phyloP scores from a whole-genome alignment of 2,329 filamentous ascomycete genomes.

The Fusarium keratoplasticum region DNA sequence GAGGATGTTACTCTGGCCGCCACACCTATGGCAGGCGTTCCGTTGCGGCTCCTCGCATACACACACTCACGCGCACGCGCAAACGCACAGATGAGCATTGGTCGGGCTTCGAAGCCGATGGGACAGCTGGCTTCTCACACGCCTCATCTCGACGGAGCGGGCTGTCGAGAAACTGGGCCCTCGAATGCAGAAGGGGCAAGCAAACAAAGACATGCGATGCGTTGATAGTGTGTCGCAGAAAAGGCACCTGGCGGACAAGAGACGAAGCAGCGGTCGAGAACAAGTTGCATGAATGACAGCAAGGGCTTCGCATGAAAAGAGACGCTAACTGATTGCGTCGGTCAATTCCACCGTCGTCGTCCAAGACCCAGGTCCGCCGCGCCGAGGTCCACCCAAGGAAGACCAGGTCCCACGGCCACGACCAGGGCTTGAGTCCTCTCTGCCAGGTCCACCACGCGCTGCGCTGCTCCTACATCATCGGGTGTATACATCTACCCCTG shows the following conservation, averaged over 20 bases:
- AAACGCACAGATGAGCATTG: background rate
- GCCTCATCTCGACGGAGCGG: background rate
- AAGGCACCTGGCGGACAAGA: background rate
- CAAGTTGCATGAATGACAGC: slow-evolving; percentile 37
- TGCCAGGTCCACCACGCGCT: slow-evolving; percentile 10
- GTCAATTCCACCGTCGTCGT: slow-evolving; percentile 33
- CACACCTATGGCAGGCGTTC: background rate
- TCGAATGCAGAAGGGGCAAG: background rate
- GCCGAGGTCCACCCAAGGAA: slow-evolving; percentile 27
- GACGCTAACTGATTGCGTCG: slow-evolving; percentile 36
- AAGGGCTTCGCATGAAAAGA: slow-evolving; percentile 25
- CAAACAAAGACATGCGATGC: slow-evolving; percentile 3
- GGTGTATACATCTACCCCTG: slow-evolving; percentile 23
- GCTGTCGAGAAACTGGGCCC: background rate
- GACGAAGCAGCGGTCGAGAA: slow-evolving; percentile 16
- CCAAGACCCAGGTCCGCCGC: slow-evolving; percentile 30
- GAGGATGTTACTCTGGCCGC: background rate
- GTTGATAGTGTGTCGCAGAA: background rate
- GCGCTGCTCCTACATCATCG: slow-evolving; percentile 4
- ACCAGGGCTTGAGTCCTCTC: slow-evolving; percentile 25
- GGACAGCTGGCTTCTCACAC: background rate
- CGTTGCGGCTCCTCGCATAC: background rate
- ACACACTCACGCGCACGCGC: background rate
- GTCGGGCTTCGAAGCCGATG: background rate
- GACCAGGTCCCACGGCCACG: slow-evolving; percentile 9